Base-by-base conservation (phyloP, 108 stramenopile species). In the Epipyxis sp. region DNA sequence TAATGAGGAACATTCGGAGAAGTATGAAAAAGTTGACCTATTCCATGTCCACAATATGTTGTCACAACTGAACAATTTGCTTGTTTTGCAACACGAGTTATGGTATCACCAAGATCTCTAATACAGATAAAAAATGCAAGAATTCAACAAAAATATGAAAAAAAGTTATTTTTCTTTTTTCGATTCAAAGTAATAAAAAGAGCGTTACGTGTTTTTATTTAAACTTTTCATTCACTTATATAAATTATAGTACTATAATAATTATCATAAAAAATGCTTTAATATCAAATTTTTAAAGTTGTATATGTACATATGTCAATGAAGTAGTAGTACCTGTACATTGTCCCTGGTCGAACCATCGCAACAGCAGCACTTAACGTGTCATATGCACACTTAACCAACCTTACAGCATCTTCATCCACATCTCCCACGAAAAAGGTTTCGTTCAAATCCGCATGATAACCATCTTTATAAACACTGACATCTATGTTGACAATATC, bases 21-120 rank as follows among this genome's bases (percentile, higher is more conserved):
- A 39, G 85, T 86, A 74, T 86, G 85, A 59, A 86, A 86, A 32
- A 86, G 85, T 39, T 69, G 67, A 6, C 85, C 85, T 42, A 86
- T 86, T 25, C 85, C 85, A 25, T 86, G 85, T 41, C 85, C 85
- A 58, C 85, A 86, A 84, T 86, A 86, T 1, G 84, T 83, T 39
- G 74, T 79, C 32, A 86, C 85, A 67, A 86, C 78, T 69, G 78
- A 77, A 76, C 79, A 80, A 25, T 69, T 69, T 32, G 44, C 27
- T 68, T 25, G 0, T 30, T 59, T 41, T 20, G 78, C 78, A 16
- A 77, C 46, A 16, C 13, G 77, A 40, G 78, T 80, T 16, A 86
- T 86, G 1, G 46, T 58, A 1, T 40, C 39, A 2, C 85, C 85
- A 43, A 86, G 42, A 40, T 84, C 83, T 74, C 71, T 74, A 32